phyloP scores from a whole-genome alignment of 305 asterid genomes.

The Fraxinus angustifolia region DNA sequence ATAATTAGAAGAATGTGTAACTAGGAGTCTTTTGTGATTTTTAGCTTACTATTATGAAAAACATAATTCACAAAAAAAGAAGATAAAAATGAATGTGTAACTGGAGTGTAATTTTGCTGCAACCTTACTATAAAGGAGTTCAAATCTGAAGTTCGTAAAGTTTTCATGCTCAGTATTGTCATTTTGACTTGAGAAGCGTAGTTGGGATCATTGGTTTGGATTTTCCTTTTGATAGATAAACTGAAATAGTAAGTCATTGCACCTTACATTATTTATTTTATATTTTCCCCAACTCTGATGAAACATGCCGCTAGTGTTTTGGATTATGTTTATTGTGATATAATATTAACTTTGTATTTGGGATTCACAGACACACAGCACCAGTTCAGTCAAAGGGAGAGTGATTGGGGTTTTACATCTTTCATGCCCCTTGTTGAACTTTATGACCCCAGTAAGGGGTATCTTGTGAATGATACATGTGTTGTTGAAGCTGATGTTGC shows the following conservation, averaged over 20 bases:
- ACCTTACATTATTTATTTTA: background rate
- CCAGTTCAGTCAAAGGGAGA: constrained; percentile 48
- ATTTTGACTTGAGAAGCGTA: background rate
- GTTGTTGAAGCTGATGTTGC: constrained; percentile 88
- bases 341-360: background rate
- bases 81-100: background rate
- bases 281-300: background rate
- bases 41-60: background rate
- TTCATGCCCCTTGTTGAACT: constrained; percentile 56
- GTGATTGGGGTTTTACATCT: constrained; percentile 61
- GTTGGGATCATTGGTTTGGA: background rate
- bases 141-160: background rate
- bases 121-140: background rate
- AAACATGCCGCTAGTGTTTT: background rate
- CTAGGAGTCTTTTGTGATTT: background rate
- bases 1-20: background rate
- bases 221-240: background rate
- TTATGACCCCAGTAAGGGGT: constrained; percentile 65
- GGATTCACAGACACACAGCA: constrained; percentile 46
- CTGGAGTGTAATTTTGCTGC: background rate
- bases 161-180: background rate
- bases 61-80: background rate
- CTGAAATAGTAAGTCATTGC: background rate
- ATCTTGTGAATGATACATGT: constrained; percentile 71
- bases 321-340: background rate